Evolutionary conservation across 148 eudicot genomes (phyloP), one percentile per base, ranked within the genome.

Genomic region (Dianthus caryophyllus): DNA sequence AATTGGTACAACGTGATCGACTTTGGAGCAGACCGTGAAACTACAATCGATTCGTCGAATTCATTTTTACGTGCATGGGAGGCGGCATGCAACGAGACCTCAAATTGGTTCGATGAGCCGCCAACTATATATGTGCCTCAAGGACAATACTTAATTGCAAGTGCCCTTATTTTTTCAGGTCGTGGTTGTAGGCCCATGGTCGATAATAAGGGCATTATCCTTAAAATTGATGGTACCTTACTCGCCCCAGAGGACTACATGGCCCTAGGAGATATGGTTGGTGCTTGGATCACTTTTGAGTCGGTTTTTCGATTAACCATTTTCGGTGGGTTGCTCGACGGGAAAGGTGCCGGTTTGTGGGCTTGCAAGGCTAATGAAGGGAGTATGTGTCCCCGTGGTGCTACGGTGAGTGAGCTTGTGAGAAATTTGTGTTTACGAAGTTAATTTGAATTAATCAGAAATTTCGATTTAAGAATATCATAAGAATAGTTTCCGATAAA

Each of bases 291-390:
- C 4, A 5, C 72, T 15, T 84, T 84, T 16, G 77, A 74, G 13
- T 7, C 31, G 14, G 83, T 84, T 33, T 49, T 36, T 30, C 74
- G 74, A 12, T 71, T 84, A 41, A 66, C 80, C 6, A 55, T 84
- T 38, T 20, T n/a, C 13, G 85, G 88, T 0, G 85, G 88, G 67
- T 58, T 58, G 33, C 60, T 84, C 63, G 83, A 84, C 12, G 88
- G 71, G 0, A 71, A 60, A 33, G 88, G 88, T 6, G 17, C 69
- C 10, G 44, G 57, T 21, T 75, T 84, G 58, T 84, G 88, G 88
- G 72, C 76, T 46, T 84, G 88, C 60, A 79, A 79, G 70, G 5
- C 44, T 6, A 50, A 71, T 54, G 18, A 13, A 5, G 29, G 66
- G 20, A n/a, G n/a, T 12, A 38, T 30, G 8, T 84, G 88, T 47